These are phyloP conservation scores for Rhodotorula sphaerocarpa DNA, from an alignment of 768 basidiomycete genomes.

Conservation along the genomic window DNA sequence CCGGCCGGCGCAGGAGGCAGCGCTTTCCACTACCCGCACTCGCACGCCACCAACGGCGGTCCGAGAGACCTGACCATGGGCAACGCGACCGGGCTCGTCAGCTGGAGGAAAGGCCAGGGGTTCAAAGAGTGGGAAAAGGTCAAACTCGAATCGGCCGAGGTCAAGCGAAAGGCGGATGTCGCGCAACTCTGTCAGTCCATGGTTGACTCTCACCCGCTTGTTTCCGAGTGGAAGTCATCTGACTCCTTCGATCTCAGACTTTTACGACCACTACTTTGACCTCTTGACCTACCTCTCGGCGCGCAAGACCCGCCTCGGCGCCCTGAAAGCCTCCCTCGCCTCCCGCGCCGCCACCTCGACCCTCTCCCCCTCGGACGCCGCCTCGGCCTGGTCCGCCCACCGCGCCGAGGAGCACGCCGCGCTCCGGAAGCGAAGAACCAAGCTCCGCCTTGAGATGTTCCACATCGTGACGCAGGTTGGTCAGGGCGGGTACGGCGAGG, in stretches of 20 bases:
- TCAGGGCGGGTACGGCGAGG: conserved; percentile 97
- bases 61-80: conserved; percentile 28
- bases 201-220: neutral
- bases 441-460: conserved; percentile 87
- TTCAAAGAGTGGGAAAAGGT: conserved; percentile 72
- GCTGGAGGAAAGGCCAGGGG: conserved; percentile 40
- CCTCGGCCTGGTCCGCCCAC: conserved; percentile 75
- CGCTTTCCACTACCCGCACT: too few relatives aligned
- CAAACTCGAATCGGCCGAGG: conserved; percentile 72
- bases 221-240: neutral
- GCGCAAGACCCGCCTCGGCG: conserved; percentile 71
- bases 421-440: conserved; percentile 83
- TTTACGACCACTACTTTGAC: conserved; percentile 98
- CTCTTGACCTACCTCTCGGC: conserved; percentile 77
- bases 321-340: conserved; percentile 73
- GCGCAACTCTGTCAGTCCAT: conserved; percentile 73
- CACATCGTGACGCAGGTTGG: conserved; percentile 98
- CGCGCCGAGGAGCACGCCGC: conserved; percentile 86
- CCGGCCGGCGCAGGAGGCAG: neutral
- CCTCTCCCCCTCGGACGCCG: conserved; percentile 45
- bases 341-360: conserved; percentile 50
- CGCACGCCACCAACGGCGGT: too few relatives aligned
- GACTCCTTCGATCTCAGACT: conserved; percentile 55
- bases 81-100: conserved; percentile 36
- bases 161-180: conserved; percentile 89